Base-by-base conservation (phyloP, 176 grass and related monocot genomes). In the Dendrocalamus sinicus region DNA sequence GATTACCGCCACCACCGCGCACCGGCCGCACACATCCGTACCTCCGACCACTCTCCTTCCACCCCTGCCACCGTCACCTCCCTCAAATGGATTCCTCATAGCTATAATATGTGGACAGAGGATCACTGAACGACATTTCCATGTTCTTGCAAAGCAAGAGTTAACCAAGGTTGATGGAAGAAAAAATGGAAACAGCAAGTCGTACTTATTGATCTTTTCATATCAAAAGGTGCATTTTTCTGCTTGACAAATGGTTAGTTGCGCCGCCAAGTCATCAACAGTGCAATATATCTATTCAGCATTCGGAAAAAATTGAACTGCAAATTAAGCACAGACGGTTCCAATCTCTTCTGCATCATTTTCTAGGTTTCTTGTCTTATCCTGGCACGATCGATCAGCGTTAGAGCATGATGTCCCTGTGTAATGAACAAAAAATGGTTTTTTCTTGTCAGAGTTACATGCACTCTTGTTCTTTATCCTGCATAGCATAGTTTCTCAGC, bases 61-160 rank as follows among this genome's bases (percentile, higher is more conserved):
- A 3, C 37, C 67, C 39, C 37, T 22, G 2, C n/a, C 72, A 7
- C 51, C 24, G 11, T 53, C 30, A 5, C 26, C n/a, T 12, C 32
- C 30, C 44, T 22, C 54, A 30, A 30, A 40, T 92, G 96, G 96
- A n/a, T 99, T 99, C 87, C 94, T 99, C 90, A 92, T 99, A 87
- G 96, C 96, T 81, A 99, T 99, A 92, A 99, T 96, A 80, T 96
- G 93, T 77, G 96, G 96, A 62, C 96, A 99, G 86, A 91, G 93
- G 89, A 99, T 99, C 80, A 95, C 84, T 74, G 96, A 99, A 72
- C 89, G 92, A 0, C 96, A 99, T 75, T 99, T 96, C 78, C 96
- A 99, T 88, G 90, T 99, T 92, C 93, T 99, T 88, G 92, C 90
- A 64, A 96, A 92, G 72, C 90, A 99, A 93, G 96, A 96, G 72